Conservation (phyloP, 2,329 filamentous ascomycete species). For the Verticillium zaregamsianum region DNA sequence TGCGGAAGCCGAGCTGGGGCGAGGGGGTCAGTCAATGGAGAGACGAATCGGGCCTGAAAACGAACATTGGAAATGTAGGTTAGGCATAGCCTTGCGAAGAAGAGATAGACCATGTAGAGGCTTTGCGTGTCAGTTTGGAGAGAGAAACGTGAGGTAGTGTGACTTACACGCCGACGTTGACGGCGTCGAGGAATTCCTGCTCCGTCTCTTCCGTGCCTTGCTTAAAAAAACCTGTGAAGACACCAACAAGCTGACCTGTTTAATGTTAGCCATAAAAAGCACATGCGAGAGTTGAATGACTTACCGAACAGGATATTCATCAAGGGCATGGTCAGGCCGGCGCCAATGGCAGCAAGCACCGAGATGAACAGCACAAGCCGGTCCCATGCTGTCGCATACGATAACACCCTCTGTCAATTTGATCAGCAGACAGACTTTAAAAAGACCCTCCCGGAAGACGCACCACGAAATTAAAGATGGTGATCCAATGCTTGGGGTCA, state of each 20-base stretch:
- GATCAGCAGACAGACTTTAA: neutral
- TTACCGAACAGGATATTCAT: constrained; percentile 33
- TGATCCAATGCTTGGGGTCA: constrained; percentile 5
- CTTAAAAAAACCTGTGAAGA: constrained; percentile 21
- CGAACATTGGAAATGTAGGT: constrained; percentile 18
- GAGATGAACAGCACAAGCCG: constrained; percentile 22
- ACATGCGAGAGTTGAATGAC: neutral
- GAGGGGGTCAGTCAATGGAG: neutral
- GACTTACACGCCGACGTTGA: constrained; percentile 15
- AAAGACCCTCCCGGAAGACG: neutral
- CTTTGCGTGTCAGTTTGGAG: constrained; percentile 8
- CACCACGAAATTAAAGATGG: constrained; percentile 10
- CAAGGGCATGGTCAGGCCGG: constrained; percentile 27
- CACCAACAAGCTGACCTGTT: constrained; percentile 19
- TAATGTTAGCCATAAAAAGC: neutral
- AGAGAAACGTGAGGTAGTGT: neutral
- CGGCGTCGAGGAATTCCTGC: constrained; percentile 7
- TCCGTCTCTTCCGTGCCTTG: constrained; percentile 7
- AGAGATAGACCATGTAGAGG: constrained; percentile 31
- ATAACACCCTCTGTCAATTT: constrained; percentile 16
- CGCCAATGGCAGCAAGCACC: constrained; percentile 24
- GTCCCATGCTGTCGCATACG: constrained; percentile 25
- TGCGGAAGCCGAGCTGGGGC: constrained; percentile 37
- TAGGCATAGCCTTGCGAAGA: constrained; percentile 25
- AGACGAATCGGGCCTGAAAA: constrained; percentile 15